phyloP scores from a whole-genome alignment of 257 asterid species.

The Voacanga thouarsii region DNA sequence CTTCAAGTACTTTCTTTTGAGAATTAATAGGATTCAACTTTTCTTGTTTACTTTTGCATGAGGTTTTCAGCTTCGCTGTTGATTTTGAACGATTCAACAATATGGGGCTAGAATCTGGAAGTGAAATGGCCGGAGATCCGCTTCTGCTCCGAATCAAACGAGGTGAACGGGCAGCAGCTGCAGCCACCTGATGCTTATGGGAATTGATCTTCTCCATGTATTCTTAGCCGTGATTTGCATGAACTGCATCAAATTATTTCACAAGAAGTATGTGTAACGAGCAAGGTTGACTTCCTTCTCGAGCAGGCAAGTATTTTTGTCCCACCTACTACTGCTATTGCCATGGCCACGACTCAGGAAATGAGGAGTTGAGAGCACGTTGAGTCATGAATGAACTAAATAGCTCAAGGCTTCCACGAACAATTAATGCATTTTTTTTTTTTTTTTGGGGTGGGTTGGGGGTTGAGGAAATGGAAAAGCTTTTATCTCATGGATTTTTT shows the following conservation, averaged over 20 bases:
- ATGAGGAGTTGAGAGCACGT: conserved; percentile 27
- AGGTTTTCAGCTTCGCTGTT: neutral
- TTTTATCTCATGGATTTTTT: too few species aligned
- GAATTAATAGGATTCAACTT: conserved; percentile 5
- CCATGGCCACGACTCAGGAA: neutral
- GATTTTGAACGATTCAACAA: conserved; percentile 8
- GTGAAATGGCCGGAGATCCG: neutral
- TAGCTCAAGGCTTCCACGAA: conserved; percentile 17
- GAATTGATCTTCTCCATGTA: conserved; percentile 19
- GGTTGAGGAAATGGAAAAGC: too few species aligned
- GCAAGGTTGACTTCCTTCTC: neutral
- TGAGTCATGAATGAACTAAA: neutral
- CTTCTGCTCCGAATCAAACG: conserved; percentile 25
- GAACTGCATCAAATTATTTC: too few species aligned
- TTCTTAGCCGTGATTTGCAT: neutral
- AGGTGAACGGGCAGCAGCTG: conserved; percentile 7
- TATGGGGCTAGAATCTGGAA: neutral
- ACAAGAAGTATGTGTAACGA: neutral
- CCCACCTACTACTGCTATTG: neutral
- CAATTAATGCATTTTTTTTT: neutral
- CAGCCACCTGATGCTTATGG: conserved; percentile 2
- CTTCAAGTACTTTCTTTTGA: conserved; percentile 28
- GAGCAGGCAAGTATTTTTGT: neutral
- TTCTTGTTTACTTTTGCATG: neutral
- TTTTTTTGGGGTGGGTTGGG: too few species aligned